Base-by-base conservation (phyloP, 2,329 filamentous ascomycete genomes). In the Xylaria sp. region DNA sequence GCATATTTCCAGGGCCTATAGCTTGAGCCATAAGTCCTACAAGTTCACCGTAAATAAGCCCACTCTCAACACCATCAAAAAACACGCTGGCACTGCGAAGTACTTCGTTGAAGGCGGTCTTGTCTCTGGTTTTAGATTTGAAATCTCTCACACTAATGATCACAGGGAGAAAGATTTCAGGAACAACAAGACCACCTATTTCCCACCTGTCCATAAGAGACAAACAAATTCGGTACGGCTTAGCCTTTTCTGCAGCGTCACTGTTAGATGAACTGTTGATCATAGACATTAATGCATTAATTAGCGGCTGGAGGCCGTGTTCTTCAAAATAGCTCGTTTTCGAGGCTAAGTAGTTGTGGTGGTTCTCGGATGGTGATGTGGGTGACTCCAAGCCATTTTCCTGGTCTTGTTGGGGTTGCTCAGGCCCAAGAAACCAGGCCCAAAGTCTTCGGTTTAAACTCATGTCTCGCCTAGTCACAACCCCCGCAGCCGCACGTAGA, bases 121-220 rank as follows among this genome's bases (percentile, higher is more conserved):
- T 91, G n/a, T 86, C 86, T 0, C 86, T 80, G 12, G 91, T 88
- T 60, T 83, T 84, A 29, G 84, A 82, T 79, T 94, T 91, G 81
- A 94, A 98, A 54, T 85, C 83, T 72, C 91, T 90, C 44, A 97
- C 91, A 74, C 91, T 97, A 77, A 91, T 87, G 74, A 99, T 88
- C 29, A 95, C 90, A 3, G 94, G 92, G 16, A 98, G 84, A 76
- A 99, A 98, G 16, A 98, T 88, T 69, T 93, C 91, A 0, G 94
- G 93, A 1, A 98, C 91, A 55, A 99, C 90, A 21, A 95, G 85
- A 1, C 93, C 93, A 35, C 96, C 96, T 72, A 99, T 95, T 79
- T 99, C 96, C 94, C 94, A 98, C 67, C 94, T 90, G 81, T 99
- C 96, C 96, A 99, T 98, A 61, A 99, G 84, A 18, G 97, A 98